Evolutionary conservation across 2,329 filamentous ascomycete species (phyloP).

Genomic region (Stylonectria norvegica): DNA sequence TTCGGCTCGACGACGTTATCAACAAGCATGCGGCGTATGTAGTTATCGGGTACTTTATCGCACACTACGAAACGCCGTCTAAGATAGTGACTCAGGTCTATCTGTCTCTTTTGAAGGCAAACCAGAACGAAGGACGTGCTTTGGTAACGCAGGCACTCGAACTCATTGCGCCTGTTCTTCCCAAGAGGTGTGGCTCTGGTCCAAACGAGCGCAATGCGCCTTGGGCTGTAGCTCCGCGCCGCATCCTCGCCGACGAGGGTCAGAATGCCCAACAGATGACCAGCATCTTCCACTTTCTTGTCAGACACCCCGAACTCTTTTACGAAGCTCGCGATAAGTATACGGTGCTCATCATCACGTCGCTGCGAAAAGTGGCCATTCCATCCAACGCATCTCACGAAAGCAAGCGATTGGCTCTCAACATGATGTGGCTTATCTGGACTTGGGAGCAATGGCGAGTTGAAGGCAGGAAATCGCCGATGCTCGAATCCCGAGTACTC

Average conservation of each 20-base stretch:
- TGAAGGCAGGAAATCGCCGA: conserved; percentile 47
- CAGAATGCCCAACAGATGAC: conserved; percentile 95
- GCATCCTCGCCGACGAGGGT: conserved; percentile 89
- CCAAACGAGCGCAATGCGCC: conserved; percentile 70
- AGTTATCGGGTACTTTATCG: conserved; percentile 95
- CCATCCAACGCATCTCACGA: conserved; percentile 84
- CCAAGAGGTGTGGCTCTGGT: conserved; percentile 70
- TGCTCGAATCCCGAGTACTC: conserved; percentile 32
- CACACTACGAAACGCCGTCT: conserved; percentile 89
- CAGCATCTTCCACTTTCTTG: conserved; percentile 95
- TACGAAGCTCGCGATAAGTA: conserved; percentile 94
- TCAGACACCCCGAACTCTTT: conserved; percentile 87
- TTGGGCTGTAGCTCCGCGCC: conserved; percentile 87
- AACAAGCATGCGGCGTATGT: conserved; percentile 99
- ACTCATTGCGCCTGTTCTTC: conserved; percentile 88
- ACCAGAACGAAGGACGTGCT: conserved; percentile 89
- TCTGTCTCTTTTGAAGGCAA: conserved; percentile 82
- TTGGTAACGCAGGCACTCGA: conserved; percentile 93
- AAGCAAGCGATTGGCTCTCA: conserved; percentile 84
- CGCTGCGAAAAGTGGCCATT: conserved; percentile 80
- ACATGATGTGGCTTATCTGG: conserved; percentile 87
- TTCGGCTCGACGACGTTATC: conserved; percentile 95
- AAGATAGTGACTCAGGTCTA: conserved; percentile 98
- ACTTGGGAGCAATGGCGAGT: conserved; percentile 87
- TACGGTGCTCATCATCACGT: conserved; percentile 80